Evolutionary conservation across 1,139 yeast genomes (phyloP), one percentile per base, ranked within the genome.

Genomic region (Candida mesenterica): DNA sequence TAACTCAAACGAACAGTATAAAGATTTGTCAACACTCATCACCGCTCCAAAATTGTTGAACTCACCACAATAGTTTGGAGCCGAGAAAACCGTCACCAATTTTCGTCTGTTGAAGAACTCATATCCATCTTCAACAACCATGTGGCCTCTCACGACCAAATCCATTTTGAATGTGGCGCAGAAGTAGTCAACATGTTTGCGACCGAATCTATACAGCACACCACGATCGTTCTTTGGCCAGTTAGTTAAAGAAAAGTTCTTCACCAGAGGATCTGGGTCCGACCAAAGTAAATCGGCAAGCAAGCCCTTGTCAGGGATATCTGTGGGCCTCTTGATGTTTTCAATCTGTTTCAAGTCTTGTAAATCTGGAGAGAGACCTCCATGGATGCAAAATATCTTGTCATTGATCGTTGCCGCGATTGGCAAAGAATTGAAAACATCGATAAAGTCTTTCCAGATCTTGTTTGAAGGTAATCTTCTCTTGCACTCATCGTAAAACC

Each of bases 111-210:
- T 82, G 59, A 85, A 87, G 53, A 87, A 87, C 56, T 87, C 96
- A 55, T 87, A 87, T 3, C 96, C 96, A 56, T 87, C 95, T 60
- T 87, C 95, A 30, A 87, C 96, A 32, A 87, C 96, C 95, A 87
- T 87, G 58, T 87, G 96, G 12, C 95, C 95, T 49, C 96, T 68
- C 22, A 84, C 89, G 45, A 87, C 75, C 49, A 87, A 65, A 59
- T 87, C 96, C 62, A 87, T 82, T 39, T 82, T 79, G 59, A 86
- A 85, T 33, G 71, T 71, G 15, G 73, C 60, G 49, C 87, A 82
- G 50, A 87, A 87, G 47, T 76, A 73, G 46, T 79, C 82, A 7
- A 87, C 89, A 39, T 84, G 85, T 39, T 75, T 75, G 44, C 75
- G 77, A 26, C 90, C 89, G 61, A 86, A 87, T 46, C 89, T 77